phyloP scores from a whole-genome alignment of 2,329 filamentous ascomycete genomes.

The Teratosphaeria viscida region DNA sequence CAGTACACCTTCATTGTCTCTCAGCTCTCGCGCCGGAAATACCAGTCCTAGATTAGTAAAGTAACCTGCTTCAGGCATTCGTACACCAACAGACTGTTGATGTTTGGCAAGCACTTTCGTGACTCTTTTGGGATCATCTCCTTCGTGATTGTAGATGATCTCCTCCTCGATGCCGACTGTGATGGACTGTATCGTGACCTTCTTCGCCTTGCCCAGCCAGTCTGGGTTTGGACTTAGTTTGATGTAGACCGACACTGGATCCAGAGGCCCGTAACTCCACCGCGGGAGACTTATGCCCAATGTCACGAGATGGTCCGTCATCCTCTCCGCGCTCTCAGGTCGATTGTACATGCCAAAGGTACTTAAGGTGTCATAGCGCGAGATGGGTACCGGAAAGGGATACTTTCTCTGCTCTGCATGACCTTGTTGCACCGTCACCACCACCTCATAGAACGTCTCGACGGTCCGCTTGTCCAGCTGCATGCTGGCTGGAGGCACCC shows the following conservation, averaged over 20 bases:
- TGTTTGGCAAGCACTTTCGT: constrained; percentile 78
- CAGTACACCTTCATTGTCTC: constrained; percentile 79
- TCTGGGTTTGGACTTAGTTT: constrained; percentile 86
- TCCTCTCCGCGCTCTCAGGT: constrained; percentile 75
- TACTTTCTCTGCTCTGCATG: constrained; percentile 81
- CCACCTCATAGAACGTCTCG: constrained; percentile 93
- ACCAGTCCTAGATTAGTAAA: constrained; percentile 85
- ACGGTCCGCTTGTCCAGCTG: constrained; percentile 87
- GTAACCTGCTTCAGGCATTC: constrained; percentile 82
- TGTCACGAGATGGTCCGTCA: constrained; percentile 82
- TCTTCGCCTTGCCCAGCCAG: constrained; percentile 80
- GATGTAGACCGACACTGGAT: constrained; percentile 93
- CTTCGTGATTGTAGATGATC: constrained; percentile 97
- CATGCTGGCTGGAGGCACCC: constrained; percentile 84
- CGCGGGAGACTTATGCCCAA: constrained; percentile 83
- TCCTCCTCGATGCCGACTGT: constrained; percentile 92
- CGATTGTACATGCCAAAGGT: constrained; percentile 99
- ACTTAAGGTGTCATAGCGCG: constrained; percentile 89
- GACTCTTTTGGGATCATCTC: constrained; percentile 86
- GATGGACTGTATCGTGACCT: constrained; percentile 88
- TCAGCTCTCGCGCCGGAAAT: constrained; percentile 79
- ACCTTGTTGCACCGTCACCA: constrained; percentile 90
- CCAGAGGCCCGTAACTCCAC: constrained; percentile 92
- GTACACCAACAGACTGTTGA: constrained; percentile 68
- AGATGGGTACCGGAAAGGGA: constrained; percentile 78